Conservation (phyloP, 768 basidiomycete species). For the Chalciporus piperatus region DNA sequence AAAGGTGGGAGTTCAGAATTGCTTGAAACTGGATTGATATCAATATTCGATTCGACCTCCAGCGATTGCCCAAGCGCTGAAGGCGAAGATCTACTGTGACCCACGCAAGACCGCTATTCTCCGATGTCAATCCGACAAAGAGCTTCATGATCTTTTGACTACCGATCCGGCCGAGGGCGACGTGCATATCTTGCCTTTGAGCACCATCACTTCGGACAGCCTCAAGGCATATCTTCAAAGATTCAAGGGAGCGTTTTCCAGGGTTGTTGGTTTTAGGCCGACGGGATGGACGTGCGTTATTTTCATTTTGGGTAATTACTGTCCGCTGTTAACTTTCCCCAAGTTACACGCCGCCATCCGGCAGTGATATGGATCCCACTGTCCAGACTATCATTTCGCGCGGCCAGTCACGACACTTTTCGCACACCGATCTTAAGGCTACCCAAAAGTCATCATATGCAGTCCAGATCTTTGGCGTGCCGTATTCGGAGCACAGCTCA, state of each 20-base stretch:
- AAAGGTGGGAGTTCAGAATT: constrained; percentile 59
- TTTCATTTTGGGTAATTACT: background rate
- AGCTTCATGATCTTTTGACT: constrained; percentile 76
- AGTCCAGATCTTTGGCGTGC: constrained; percentile 77
- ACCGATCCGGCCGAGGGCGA: constrained; percentile 69
- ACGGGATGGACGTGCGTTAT: constrained; percentile 91
- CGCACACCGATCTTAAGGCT: constrained; percentile 62
- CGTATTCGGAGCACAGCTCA: constrained; percentile 94
- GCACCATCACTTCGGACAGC: constrained; percentile 69
- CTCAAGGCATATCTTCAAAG: constrained; percentile 74
- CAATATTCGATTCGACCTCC: background rate
- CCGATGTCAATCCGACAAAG: constrained; percentile 79
- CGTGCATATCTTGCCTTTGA: constrained; percentile 85
- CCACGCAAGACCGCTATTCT: constrained; percentile 78
- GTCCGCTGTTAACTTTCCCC: constrained; percentile 2
- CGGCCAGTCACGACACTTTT: constrained; percentile 67
- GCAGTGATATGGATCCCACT: constrained; percentile 59
- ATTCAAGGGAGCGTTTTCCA: constrained; percentile 68
- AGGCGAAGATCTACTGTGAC: constrained; percentile 88
- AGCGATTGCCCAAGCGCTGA: constrained; percentile 84
- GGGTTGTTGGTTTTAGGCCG: constrained; percentile 80
- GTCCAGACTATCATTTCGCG: constrained; percentile 67
- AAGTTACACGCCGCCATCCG: constrained; percentile 66
- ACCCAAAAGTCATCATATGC: constrained; percentile 67
- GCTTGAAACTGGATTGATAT: background rate